Conservation (phyloP, 768 basidiomycete species). For the Agrocybe pediades region DNA sequence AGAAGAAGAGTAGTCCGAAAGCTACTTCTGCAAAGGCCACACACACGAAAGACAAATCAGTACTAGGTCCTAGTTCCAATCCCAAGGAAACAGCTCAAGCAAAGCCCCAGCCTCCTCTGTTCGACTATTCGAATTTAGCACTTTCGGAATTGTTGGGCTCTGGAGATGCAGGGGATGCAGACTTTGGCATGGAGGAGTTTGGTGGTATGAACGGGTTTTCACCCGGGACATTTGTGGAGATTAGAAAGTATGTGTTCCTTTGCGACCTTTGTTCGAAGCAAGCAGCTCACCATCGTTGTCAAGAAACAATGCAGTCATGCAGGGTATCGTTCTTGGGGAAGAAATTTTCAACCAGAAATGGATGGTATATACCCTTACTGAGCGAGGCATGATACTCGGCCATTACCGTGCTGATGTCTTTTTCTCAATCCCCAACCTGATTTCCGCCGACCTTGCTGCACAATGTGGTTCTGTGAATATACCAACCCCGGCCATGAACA, state of each 20-base stretch:
- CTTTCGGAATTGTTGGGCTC: not conserved
- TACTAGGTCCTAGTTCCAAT: too few relatives aligned
- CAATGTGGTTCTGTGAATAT: slow-evolving; percentile 45
- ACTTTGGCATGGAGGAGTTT: slow-evolving; percentile 7
- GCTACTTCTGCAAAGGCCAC: too few relatives aligned
- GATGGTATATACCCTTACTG: slow-evolving; percentile 28
- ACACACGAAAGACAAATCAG: too few relatives aligned
- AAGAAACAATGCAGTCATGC: slow-evolving; percentile 32
- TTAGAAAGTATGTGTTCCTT: slow-evolving; percentile 41
- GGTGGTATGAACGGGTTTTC: not conserved
- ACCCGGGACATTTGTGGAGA: slow-evolving; percentile 54
- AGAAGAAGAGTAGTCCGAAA: not conserved
- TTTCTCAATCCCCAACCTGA: slow-evolving; percentile 61
- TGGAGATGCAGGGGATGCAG: not conserved
- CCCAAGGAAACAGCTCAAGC: not conserved
- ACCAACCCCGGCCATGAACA: slow-evolving; percentile 38
- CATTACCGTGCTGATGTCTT: slow-evolving; percentile 55
- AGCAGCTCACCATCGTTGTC: slow-evolving; percentile 12
- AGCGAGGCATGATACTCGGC: slow-evolving; percentile 56
- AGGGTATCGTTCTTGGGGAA: slow-evolving; percentile 40
- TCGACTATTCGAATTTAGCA: not conserved
- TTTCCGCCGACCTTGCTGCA: slow-evolving; percentile 42
- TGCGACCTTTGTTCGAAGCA: slow-evolving; percentile 3
- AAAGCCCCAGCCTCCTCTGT: not conserved
- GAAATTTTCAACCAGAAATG: slow-evolving; percentile 17